Conservation (phyloP, 179 eudicot species). For the Carnegiea gigantea region DNA sequence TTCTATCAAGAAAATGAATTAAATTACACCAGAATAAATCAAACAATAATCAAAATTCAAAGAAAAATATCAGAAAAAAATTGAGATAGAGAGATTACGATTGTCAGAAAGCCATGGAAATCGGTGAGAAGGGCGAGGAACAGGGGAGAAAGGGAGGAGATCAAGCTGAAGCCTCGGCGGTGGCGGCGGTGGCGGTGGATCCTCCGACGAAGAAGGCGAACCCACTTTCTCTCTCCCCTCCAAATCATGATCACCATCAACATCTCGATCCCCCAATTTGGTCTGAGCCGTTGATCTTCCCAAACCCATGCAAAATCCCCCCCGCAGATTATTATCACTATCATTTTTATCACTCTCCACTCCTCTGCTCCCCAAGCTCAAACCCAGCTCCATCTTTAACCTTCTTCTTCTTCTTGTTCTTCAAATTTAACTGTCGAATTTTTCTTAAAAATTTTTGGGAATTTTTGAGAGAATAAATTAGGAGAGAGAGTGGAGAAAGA, state of each 20-base stretch:
- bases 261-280: slow-evolving; percentile 1
- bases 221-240: slow-evolving; percentile 21
- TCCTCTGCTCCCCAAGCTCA: slow-evolving; percentile 63
- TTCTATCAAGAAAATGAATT: not conserved
- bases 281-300: slow-evolving; percentile 28
- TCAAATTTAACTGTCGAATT: not conserved
- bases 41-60: not conserved
- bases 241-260: slow-evolving; percentile 7
- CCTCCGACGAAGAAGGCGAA: slow-evolving; percentile 24
- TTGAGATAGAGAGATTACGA: slow-evolving; percentile 28
- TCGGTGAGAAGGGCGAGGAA: slow-evolving; percentile 43
- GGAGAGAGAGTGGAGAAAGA: not conserved
- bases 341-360: slow-evolving; percentile 8
- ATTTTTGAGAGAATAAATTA: not conserved
- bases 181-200: slow-evolving; percentile 23
- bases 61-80: not conserved
- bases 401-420: not conserved
- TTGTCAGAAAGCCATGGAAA: slow-evolving; percentile 63
- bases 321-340: not conserved
- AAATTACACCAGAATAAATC: not conserved
- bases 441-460: not conserved
- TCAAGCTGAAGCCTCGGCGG: slow-evolving; percentile 57
- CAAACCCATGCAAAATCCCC: slow-evolving; percentile 56
- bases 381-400: slow-evolving; percentile 57
- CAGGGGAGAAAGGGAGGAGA: slow-evolving; percentile 61